Base-by-base conservation (phyloP, 2,329 filamentous ascomycete species). In the Fusarium sp. region DNA sequence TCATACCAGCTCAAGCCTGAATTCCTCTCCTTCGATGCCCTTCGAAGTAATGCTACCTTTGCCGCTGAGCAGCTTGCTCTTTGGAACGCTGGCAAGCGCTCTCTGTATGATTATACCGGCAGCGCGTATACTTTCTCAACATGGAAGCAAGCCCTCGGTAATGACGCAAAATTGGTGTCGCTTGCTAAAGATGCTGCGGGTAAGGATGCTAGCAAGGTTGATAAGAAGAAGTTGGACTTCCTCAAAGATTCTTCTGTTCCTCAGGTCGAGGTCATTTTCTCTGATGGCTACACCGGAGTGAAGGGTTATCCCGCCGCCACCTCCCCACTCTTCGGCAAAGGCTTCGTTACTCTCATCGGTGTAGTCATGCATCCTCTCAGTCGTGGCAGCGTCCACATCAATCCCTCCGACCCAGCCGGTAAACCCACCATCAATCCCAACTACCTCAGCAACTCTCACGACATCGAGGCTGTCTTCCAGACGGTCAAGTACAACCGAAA, bases 291-390 rank as follows among this genome's bases (percentile, higher is more conserved):
- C 59, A 75, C 79, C 13, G 78, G 78, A 38, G 75, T 77, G 14
- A 76, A 77, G 24, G 78, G 78, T 1, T 78, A 79, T 36, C 73
- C 77, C 8, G 75, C 72, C n/a, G 77, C 77, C 62, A 78, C 65
- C 0, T 76, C 73, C 0, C 50, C 71, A 3, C 73, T 75, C 15
- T 75, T 62, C 16, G 73, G 73, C 7, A 66, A 75, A 26, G 61
- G 81, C 41, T 83, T 82, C 62, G 73, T 83, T 38, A 87, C 88
- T 20, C 82, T 88, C 65, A 87, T 87, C 72, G 85, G 86, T 1
- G 89, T 89, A 67, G 87, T 90, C 31, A 88, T 88, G 60, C 91
- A 91, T 62, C 90, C 90, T 1, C 86, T 89, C 73, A 89, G 75
- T 24, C 72, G 73, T 2, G 75, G 75, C 9, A 76, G 58, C 50